Conservation (phyloP, 371 early-diverging fungal species). For the Basidiobolus heterosporus region DNA sequence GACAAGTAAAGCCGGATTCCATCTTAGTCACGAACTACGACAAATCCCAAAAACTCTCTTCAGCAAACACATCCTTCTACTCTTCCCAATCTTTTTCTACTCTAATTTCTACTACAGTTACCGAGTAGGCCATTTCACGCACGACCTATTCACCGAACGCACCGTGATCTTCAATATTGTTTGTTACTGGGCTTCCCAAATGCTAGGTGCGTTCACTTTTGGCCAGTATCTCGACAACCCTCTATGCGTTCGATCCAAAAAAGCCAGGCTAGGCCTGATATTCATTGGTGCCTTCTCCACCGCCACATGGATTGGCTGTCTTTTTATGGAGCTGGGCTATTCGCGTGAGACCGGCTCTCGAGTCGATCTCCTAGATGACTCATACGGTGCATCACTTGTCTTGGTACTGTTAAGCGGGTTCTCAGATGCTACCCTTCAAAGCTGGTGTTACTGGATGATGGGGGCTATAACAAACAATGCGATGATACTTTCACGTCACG, state of each 20-base stretch:
- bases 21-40: constrained; percentile 32
- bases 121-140: constrained; percentile 35
- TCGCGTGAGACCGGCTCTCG: constrained; percentile 7
- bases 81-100: constrained; percentile 50
- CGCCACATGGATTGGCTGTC: constrained; percentile 41
- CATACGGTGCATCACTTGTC: constrained; percentile 35
- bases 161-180: constrained; percentile 46
- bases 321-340: constrained; percentile 34
- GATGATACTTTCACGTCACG: constrained; percentile 42
- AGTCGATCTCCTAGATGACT: constrained; percentile 19
- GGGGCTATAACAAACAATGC: constrained; percentile 58
- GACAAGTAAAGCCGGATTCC: constrained; percentile 23
- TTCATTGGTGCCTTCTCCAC: constrained; percentile 25
- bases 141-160: constrained; percentile 31
- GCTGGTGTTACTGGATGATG: constrained; percentile 44
- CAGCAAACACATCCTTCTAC: constrained; percentile 38
- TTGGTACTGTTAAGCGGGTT: constrained; percentile 48
- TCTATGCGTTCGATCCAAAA: constrained; percentile 21
- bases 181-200: constrained; percentile 55
- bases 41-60: constrained; percentile 38
- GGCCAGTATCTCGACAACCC: constrained; percentile 33
- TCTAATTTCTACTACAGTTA: constrained; percentile 66
- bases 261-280: constrained; percentile 29
- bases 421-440: constrained; percentile 49
- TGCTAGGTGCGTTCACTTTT: constrained; percentile 31